Evolutionary conservation across 2,329 filamentous ascomycete genomes (phyloP).

Genomic region (Fusarium newnesense): DNA sequence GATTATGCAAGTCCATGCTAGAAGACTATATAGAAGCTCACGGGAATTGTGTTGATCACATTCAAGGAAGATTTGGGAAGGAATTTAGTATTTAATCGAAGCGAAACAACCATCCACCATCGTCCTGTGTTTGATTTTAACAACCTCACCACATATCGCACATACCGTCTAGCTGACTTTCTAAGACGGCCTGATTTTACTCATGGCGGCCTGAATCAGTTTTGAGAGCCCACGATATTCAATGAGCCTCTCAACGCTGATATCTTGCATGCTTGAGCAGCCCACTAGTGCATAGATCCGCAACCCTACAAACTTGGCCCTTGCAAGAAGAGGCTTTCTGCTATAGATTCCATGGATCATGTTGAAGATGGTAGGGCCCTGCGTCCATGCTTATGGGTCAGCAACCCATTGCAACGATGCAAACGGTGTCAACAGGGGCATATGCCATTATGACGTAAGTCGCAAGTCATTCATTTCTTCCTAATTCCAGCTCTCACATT

Average conservation of each 20-base stretch:
- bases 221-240: conserved; percentile 48
- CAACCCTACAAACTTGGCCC: conserved; percentile 51
- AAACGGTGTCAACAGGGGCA: not conserved
- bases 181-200: not conserved
- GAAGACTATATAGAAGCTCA: conserved; percentile 33
- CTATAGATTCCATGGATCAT: conserved; percentile 51
- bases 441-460: conserved; percentile 14
- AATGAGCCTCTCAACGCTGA: conserved; percentile 53
- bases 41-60: conserved; percentile 31
- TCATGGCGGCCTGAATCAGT: not conserved
- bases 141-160: not conserved
- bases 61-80: conserved; percentile 5
- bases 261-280: conserved; percentile 54
- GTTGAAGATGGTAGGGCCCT: not conserved
- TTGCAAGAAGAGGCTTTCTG: conserved; percentile 48
- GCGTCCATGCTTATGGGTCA: not conserved
- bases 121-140: conserved; percentile 29
- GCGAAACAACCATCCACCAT: not conserved
- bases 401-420: not conserved
- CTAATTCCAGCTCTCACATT: not conserved
- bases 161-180: not conserved
- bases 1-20: not conserved
- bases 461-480: not conserved
- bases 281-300: conserved; percentile 45
- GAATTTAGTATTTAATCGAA: conserved; percentile 33